Conservation (phyloP, 2,329 filamentous ascomycete species). For the Dactylellina haptotyla region DNA sequence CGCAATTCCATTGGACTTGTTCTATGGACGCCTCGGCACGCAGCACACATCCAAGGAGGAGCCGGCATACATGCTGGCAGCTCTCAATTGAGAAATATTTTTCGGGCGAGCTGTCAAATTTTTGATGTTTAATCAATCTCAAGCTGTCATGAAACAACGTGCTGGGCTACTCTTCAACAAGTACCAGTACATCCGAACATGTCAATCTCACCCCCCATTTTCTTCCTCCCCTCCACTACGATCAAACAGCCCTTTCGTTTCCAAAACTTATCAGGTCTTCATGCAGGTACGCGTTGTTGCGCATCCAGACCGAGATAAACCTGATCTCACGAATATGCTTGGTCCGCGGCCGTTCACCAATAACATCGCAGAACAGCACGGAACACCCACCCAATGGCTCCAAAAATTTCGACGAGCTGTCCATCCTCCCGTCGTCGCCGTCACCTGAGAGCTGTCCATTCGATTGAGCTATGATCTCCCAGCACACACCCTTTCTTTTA, state of each 20-base stretch:
- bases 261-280: conserved; percentile 15
- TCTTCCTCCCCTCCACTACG: not conserved
- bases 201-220: not conserved
- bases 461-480: no score
- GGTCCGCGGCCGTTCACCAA: not conserved
- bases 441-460: no score
- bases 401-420: no score
- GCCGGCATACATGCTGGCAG: no score
- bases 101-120: not conserved
- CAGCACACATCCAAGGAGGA: no score
- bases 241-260: not conserved
- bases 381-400: not conserved
- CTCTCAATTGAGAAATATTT: no score
- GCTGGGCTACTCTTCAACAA: conserved; percentile 12
- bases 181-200: conserved; percentile 22
- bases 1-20: not conserved
- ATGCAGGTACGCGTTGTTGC: conserved; percentile 49
- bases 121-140: conserved; percentile 7
- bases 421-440: no score
- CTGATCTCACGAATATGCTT: not conserved
- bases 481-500: no score
- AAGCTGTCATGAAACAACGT: conserved; percentile 34
- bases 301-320: not conserved
- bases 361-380: not conserved
- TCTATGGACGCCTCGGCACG: no score